Evolutionary conservation across 371 early-diverging fungal species (phyloP).

Genomic region (Mycotypha africana): DNA sequence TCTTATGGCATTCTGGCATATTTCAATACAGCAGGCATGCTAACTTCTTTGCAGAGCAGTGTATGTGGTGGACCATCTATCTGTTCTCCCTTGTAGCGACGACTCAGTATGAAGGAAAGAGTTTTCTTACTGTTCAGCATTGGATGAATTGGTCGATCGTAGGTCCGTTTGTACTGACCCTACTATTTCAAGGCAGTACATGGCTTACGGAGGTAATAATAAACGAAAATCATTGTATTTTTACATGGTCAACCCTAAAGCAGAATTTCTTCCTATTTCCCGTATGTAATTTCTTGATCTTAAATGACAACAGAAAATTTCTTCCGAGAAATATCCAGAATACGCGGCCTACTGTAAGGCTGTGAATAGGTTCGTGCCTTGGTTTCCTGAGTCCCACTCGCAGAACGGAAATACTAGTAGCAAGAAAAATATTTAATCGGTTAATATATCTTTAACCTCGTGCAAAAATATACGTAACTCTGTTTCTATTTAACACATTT

Average conservation of each 20-base stretch:
- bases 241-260: too few species aligned
- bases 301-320: slow-evolving; percentile 33
- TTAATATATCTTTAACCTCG: too few species aligned
- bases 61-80: slow-evolving; percentile 62
- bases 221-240: slow-evolving; percentile 3
- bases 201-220: slow-evolving; percentile 63
- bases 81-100: slow-evolving; percentile 57
- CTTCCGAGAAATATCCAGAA: slow-evolving; percentile 63
- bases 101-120: too few species aligned
- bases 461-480: too few species aligned
- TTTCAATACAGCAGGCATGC: slow-evolving; percentile 78
- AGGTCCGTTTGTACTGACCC: slow-evolving; percentile 53
- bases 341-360: slow-evolving; percentile 63
- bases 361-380: slow-evolving; percentile 62
- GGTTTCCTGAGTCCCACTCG: too few species aligned
- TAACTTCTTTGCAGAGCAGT: slow-evolving; percentile 77
- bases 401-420: too few species aligned
- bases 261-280: neutral
- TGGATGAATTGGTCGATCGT: slow-evolving; percentile 48
- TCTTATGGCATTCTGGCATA: slow-evolving; percentile 63
- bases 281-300: too few species aligned
- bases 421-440: too few species aligned
- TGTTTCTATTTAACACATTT: too few species aligned
- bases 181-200: slow-evolving; percentile 73
- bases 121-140: too few species aligned